Conservation (phyloP, 2,329 filamentous ascomycete genomes). For the Trichophyton simii region DNA sequence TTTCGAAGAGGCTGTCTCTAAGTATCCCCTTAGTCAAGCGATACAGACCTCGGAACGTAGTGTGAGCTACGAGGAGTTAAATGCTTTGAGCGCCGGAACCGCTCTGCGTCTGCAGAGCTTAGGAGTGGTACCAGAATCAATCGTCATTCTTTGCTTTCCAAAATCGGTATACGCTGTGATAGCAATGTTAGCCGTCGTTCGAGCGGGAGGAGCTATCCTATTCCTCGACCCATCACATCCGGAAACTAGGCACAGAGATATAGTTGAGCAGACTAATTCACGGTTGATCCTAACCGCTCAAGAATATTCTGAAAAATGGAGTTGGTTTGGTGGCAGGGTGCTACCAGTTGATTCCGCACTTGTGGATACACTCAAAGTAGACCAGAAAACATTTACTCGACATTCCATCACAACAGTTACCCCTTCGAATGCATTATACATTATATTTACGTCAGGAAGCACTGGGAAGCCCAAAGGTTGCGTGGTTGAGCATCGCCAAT, state of each 20-base stretch:
- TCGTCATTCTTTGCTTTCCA: slow-evolving; percentile 30
- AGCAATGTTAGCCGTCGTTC: slow-evolving; percentile 29
- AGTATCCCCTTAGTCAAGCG: not conserved
- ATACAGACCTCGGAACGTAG: not conserved
- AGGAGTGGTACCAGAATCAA: slow-evolving; percentile 28
- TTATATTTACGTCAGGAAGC: slow-evolving; percentile 8
- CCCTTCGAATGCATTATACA: slow-evolving; percentile 22
- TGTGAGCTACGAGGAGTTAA: slow-evolving; percentile 25
- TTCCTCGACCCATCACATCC: slow-evolving; percentile 30
- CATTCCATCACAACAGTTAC: slow-evolving; percentile 5
- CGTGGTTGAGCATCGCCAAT: slow-evolving; percentile 42
- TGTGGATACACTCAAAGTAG: slow-evolving; percentile 5
- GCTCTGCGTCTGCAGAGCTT: slow-evolving; percentile 25
- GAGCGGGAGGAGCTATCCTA: slow-evolving; percentile 31
- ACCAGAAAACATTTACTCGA: not conserved
- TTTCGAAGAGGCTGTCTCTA: not conserved
- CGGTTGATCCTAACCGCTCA: slow-evolving; percentile 23
- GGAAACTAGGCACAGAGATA: slow-evolving; percentile 22
- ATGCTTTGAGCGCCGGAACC: slow-evolving; percentile 25
- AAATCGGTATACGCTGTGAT: slow-evolving; percentile 33
- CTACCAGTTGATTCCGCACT: not conserved
- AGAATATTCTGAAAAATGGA: slow-evolving; percentile 16
- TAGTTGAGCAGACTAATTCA: slow-evolving; percentile 25
- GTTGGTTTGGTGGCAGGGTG: not conserved
- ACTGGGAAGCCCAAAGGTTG: slow-evolving; percentile 37